Conservation (phyloP, 2,329 filamentous ascomycete genomes). For the Alternaria arborescens region DNA sequence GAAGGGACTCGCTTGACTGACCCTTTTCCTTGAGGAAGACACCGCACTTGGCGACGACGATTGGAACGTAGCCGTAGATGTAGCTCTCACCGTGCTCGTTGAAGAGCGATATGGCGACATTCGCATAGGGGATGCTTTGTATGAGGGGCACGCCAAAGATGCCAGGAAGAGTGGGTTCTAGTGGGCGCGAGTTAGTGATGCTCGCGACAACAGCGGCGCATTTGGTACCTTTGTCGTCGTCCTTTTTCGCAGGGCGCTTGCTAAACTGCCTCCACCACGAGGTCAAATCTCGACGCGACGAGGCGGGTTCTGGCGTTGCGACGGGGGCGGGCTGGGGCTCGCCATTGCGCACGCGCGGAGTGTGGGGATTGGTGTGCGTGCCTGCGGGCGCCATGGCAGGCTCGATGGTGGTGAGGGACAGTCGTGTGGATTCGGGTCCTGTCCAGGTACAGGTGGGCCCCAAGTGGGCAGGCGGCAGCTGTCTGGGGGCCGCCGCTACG, state of each 20-base stretch:
- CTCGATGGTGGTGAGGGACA: conserved; percentile 28
- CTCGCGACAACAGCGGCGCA: conserved; percentile 21
- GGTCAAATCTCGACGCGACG: conserved; percentile 85
- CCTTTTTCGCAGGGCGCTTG: conserved; percentile 68
- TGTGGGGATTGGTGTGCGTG: conserved; percentile 48
- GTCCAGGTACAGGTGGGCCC: conserved; percentile 34
- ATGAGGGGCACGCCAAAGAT: conserved; percentile 96
- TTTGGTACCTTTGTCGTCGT: conserved; percentile 68
- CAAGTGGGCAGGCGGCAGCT: conserved; percentile 38
- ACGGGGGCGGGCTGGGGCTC: conserved; percentile 54
- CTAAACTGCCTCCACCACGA: conserved; percentile 98
- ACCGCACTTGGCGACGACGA: conserved; percentile 97
- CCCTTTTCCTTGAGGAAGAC: conserved; percentile 98
- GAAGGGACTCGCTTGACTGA: conserved; percentile 51
- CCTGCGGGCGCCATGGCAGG: conserved; percentile 51
- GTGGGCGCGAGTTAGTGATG: conserved; percentile 34
- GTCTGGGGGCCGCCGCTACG: conserved; percentile 29
- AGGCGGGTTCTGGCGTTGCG: conserved; percentile 70
- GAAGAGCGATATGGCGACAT: conserved; percentile 95
- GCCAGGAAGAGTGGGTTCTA: conserved; percentile 66
- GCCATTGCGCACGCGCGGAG: conserved; percentile 54
- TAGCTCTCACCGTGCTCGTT: conserved; percentile 94
- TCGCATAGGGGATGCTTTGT: conserved; percentile 95
- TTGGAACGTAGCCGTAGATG: conserved; percentile 98
- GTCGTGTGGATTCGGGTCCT: conserved; percentile 25